Evolutionary conservation across 148 eudicot genomes (phyloP).

Genomic region (Limonium bicolor): DNA sequence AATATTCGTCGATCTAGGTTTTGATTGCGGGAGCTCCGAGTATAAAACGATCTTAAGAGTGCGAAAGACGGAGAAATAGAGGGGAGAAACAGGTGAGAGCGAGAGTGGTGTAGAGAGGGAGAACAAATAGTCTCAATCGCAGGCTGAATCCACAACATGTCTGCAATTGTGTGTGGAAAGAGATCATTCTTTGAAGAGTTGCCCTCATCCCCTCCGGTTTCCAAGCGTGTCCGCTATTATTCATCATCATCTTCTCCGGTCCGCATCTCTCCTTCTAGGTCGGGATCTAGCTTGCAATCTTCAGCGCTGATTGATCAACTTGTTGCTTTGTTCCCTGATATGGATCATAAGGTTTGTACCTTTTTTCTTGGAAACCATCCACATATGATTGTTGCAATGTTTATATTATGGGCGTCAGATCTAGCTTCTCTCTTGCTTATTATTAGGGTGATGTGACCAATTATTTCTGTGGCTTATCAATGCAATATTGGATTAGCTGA

Average conservation of each 20-base stretch:
- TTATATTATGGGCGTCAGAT: neutral
- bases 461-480: neutral
- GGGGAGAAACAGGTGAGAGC: too few species aligned
- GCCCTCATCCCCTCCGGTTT: constrained; percentile 38
- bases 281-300: constrained; percentile 2
- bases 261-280: constrained; percentile 13
- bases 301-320: constrained; percentile 23
- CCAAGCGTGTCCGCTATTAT: constrained; percentile 31
- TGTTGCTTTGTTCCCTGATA: constrained; percentile 3
- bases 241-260: constrained; percentile 42
- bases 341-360: neutral
- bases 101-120: too few species aligned
- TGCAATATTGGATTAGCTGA: neutral
- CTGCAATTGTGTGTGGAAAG: constrained; percentile 6
- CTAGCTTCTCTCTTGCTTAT: neutral
- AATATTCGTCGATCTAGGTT: too few species aligned
- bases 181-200: constrained; percentile 55
- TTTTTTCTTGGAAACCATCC: neutral
- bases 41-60: too few species aligned
- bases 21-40: too few species aligned
- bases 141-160: constrained; percentile 4
- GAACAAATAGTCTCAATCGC: too few species aligned
- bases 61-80: too few species aligned
- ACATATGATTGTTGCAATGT: neutral
- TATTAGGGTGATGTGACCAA: neutral